Evolutionary conservation across 345 rosid genomes (phyloP).

Genomic region (Pistacia vera): DNA sequence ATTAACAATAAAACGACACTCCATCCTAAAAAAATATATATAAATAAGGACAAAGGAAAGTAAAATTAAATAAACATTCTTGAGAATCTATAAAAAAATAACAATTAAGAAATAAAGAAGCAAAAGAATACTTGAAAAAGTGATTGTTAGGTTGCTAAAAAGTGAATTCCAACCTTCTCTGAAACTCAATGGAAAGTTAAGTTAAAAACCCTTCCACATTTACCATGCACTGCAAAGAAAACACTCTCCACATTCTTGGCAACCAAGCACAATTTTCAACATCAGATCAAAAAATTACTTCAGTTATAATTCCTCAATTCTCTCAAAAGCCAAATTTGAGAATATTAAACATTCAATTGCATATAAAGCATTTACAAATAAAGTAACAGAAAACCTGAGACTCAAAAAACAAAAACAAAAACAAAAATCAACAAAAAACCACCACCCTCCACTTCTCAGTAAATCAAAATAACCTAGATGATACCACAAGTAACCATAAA

Average conservation of each 20-base stretch:
- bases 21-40: neutral
- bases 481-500: neutral
- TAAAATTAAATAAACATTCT: neutral
- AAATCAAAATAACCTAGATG: neutral
- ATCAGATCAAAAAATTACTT: neutral
- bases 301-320: neutral
- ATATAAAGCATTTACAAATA: neutral
- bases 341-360: neutral
- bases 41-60: neutral
- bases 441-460: neutral
- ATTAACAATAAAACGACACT: constrained; percentile 4
- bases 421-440: neutral
- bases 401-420: neutral
- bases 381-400: neutral
- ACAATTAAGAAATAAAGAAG: neutral
- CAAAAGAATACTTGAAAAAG: neutral
- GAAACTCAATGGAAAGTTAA: neutral
- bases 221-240: neutral
- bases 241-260: neutral
- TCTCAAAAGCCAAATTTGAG: neutral
- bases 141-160: neutral
- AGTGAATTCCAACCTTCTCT: neutral
- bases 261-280: neutral
- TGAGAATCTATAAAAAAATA: neutral
- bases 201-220: neutral